Evolutionary conservation across 345 rosid genomes (phyloP).

Genomic region (Trapa incisa): DNA sequence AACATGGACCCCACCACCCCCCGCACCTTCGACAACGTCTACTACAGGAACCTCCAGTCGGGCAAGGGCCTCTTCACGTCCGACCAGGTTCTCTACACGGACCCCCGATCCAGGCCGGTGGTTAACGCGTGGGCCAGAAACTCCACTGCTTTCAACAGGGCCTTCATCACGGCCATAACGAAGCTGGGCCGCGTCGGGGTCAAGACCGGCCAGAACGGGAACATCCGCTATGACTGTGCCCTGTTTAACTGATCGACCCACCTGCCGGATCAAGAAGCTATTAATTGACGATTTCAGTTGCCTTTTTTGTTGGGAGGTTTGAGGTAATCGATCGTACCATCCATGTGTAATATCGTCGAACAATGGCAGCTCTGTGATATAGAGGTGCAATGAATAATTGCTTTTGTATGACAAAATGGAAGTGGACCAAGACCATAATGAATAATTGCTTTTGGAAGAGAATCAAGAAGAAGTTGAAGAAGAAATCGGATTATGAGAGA

Average conservation of each 20-base stretch:
- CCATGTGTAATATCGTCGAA: neutral
- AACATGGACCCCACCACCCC: slow-evolving; percentile 72
- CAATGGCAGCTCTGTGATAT: too few relatives aligned
- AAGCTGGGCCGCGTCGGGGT: slow-evolving; percentile 67
- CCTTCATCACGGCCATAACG: slow-evolving; percentile 51
- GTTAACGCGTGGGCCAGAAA: slow-evolving; percentile 47
- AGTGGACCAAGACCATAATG: too few relatives aligned
- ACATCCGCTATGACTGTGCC: slow-evolving; percentile 47
- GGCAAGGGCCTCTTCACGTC: slow-evolving; percentile 74
- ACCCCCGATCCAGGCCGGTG: slow-evolving; percentile 40
- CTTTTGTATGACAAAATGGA: too few relatives aligned
- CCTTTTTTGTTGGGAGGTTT: neutral
- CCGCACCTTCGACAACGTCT: slow-evolving; percentile 43
- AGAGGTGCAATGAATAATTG: too few relatives aligned
- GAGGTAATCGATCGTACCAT: neutral
- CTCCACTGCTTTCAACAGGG: slow-evolving; percentile 27
- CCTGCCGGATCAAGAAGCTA: too few relatives aligned
- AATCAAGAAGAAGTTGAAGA: too few relatives aligned
- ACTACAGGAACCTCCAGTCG: slow-evolving; percentile 52
- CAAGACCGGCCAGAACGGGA: slow-evolving; percentile 42
- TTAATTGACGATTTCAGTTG: too few relatives aligned
- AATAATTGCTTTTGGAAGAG: too few relatives aligned
- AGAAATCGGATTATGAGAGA: too few relatives aligned
- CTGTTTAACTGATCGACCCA: slow-evolving; percentile 24
- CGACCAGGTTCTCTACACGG: slow-evolving; percentile 56